These are phyloP conservation scores for Yamadazyma trypodendri DNA, from an alignment of 1,139 yeast genomes.

Conservation along the genomic window DNA sequence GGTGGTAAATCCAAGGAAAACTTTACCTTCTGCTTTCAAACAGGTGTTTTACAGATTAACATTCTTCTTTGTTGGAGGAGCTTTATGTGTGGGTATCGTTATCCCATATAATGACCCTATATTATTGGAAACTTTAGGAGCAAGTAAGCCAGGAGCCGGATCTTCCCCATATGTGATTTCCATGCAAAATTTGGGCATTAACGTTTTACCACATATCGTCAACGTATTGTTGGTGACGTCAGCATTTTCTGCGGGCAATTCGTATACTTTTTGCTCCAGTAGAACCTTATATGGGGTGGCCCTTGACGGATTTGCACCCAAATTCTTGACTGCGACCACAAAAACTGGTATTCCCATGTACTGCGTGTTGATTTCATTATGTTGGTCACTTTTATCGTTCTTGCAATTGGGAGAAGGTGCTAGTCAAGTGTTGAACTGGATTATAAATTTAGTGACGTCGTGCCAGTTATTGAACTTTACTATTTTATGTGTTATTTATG, in stretches of 20 bases:
- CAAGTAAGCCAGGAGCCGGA: conserved; percentile 53
- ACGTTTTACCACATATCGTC: conserved; percentile 44
- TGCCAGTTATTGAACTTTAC: conserved; percentile 60
- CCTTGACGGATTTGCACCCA: conserved; percentile 52
- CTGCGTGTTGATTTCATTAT: conserved; percentile 30
- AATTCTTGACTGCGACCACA: conserved; percentile 40
- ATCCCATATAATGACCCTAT: conserved; percentile 68
- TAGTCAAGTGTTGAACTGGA: conserved; percentile 59
- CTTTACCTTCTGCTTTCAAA: conserved; percentile 75
- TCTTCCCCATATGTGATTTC: conserved; percentile 72
- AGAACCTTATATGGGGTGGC: conserved; percentile 46
- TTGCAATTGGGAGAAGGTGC: conserved; percentile 37
- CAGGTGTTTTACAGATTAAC: conserved; percentile 73
- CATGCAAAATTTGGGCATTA: conserved; percentile 42
- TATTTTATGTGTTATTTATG: conserved; percentile 60
- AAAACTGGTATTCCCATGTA: conserved; percentile 36
- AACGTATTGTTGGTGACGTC: conserved; percentile 45
- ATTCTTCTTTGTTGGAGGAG: conserved; percentile 54
- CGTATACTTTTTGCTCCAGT: conserved; percentile 47
- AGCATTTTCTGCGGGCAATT: conserved; percentile 48
- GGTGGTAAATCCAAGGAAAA: conserved; percentile 69
- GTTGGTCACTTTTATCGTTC: conserved; percentile 50
- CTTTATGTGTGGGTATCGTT: conserved; percentile 60
- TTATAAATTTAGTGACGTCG: conserved; percentile 70
- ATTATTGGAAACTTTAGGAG: conserved; percentile 31